A percentile compares a stretch with the other conserved stretches of the same genome.
These are phyloP conservation scores for Candida takata DNA, from an alignment of 805 yeast species.

Conservation along the genomic window DNA sequence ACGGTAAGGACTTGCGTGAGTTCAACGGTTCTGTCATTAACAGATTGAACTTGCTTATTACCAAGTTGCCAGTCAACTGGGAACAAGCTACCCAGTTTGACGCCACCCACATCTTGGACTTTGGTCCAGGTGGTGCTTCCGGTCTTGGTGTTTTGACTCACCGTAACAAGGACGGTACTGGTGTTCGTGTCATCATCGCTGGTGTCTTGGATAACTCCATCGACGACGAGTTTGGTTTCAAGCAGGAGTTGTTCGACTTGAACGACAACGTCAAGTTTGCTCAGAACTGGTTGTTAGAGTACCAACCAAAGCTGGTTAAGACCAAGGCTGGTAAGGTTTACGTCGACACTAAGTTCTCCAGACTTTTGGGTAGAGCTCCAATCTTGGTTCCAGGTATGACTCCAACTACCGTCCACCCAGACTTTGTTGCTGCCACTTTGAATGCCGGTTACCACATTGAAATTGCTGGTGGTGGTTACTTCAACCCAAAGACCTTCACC, in stretches of 20 bases:
- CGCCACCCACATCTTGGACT: conserved; percentile 87
- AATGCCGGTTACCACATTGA: conserved; percentile 97
- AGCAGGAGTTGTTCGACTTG: conserved; percentile 86
- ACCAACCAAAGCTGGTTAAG: conserved; percentile 77
- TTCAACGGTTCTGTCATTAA: conserved; percentile 47
- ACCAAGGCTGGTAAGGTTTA: conserved; percentile 65
- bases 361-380: conserved; percentile 91
- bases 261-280: conserved; percentile 66
- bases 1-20: conserved; percentile 71
- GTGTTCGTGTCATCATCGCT: conserved; percentile 88
- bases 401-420: conserved; percentile 93
- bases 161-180: conserved; percentile 98
- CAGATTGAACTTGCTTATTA: conserved; percentile 77
- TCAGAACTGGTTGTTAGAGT: conserved; percentile 85
- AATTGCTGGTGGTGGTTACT: conserved; percentile 99
- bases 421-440: conserved; percentile 87
- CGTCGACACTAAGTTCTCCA: conserved; percentile 91
- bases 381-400: conserved; percentile 99
- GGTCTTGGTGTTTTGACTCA: conserved; percentile 95
- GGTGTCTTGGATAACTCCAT: conserved; percentile 70
- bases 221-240: conserved; percentile 89
- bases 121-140: conserved; percentile 98
- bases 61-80: conserved; percentile 91
- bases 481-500: conserved; percentile 62
- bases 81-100: conserved; percentile 76